A percentile compares a stretch with the other conserved stretches of the same genome.
Conservation (phyloP, 176 grass and related monocot genomes). For the Otatea glauca region DNA sequence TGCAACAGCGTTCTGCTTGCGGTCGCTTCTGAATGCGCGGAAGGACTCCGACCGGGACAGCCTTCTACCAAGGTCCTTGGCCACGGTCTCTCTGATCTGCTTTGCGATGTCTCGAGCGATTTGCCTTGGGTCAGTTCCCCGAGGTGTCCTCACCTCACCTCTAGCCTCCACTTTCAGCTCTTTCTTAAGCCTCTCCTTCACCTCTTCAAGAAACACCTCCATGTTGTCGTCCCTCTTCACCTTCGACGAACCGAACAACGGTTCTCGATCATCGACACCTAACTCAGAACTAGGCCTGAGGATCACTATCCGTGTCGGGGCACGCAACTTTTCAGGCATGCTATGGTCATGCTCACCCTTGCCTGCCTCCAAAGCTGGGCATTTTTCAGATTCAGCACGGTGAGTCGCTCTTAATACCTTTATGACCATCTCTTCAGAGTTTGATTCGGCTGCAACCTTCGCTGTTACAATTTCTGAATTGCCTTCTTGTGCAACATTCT, state of each 20-base stretch:
- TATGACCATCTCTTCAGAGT: neutral
- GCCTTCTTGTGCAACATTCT: slow-evolving; percentile 9
- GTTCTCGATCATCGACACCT: neutral
- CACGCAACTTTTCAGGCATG: neutral
- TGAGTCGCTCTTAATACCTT: neutral
- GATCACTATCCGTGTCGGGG: slow-evolving; percentile 62
- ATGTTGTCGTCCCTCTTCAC: slow-evolving; percentile 55
- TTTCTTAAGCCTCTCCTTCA: slow-evolving; percentile 58
- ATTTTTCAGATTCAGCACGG: neutral
- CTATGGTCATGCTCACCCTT: slow-evolving; percentile 20
- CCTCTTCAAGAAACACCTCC: slow-evolving; percentile 67
- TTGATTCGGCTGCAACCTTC: neutral
- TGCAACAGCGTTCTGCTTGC: slow-evolving; percentile 35
- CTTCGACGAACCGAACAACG: slow-evolving; percentile 37
- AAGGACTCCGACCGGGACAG: slow-evolving; percentile 60
- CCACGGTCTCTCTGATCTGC: slow-evolving; percentile 60
- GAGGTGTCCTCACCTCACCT: neutral
- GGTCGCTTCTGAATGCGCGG: slow-evolving; percentile 40
- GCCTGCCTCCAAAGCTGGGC: neutral
- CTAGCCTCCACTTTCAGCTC: slow-evolving; percentile 45
- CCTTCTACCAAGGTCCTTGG: slow-evolving; percentile 49
- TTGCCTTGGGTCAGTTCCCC: slow-evolving; percentile 46
- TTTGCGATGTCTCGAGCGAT: slow-evolving; percentile 56
- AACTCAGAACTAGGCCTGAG: slow-evolving; percentile 57
- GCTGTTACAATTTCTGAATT: neutral